Conservation (phyloP, 768 basidiomycete genomes). For the Lyophyllum decastes region DNA sequence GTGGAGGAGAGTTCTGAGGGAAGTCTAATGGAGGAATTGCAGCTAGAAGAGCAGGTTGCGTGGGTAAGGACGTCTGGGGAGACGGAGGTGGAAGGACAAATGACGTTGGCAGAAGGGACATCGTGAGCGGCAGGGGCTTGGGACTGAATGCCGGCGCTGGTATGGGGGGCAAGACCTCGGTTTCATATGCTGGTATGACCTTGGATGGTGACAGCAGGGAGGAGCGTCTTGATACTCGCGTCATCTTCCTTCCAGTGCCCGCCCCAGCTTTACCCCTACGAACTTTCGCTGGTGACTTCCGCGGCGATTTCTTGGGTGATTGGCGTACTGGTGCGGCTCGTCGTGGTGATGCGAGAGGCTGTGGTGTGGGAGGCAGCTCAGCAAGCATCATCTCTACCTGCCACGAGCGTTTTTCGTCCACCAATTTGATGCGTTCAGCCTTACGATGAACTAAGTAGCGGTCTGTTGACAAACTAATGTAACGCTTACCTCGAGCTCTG, state of each 20-base stretch:
- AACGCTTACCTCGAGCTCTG: slow-evolving; percentile 58
- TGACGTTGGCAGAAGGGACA: slow-evolving; percentile 62
- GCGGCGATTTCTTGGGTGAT: slow-evolving; percentile 30
- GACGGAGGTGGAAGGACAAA: slow-evolving; percentile 83
- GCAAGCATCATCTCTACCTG: slow-evolving; percentile 62
- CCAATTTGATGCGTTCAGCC: slow-evolving; percentile 61
- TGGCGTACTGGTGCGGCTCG: neutral
- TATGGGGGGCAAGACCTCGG: slow-evolving; percentile 38
- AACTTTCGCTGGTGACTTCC: slow-evolving; percentile 46
- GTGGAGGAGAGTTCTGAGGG: slow-evolving; percentile 10
- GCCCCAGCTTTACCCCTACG: slow-evolving; percentile 47
- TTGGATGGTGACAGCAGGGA: slow-evolving; percentile 39
- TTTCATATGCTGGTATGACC: slow-evolving; percentile 39
- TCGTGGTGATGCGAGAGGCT: slow-evolving; percentile 15
- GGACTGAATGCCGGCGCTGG: slow-evolving; percentile 35
- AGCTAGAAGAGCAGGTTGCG: slow-evolving; percentile 42
- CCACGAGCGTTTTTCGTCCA: slow-evolving; percentile 78
- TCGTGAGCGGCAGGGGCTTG: slow-evolving; percentile 37
- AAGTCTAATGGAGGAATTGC: slow-evolving; percentile 20
- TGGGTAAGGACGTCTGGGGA: slow-evolving; percentile 64
- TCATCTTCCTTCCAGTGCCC: slow-evolving; percentile 40
- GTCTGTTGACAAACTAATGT: neutral
- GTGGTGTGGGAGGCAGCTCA: slow-evolving; percentile 51
- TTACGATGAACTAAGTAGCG: slow-evolving; percentile 26
- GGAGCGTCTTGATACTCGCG: slow-evolving; percentile 48